phyloP scores from a whole-genome alignment of 2,329 filamentous ascomycete species.

The Didymella arachidicola region DNA sequence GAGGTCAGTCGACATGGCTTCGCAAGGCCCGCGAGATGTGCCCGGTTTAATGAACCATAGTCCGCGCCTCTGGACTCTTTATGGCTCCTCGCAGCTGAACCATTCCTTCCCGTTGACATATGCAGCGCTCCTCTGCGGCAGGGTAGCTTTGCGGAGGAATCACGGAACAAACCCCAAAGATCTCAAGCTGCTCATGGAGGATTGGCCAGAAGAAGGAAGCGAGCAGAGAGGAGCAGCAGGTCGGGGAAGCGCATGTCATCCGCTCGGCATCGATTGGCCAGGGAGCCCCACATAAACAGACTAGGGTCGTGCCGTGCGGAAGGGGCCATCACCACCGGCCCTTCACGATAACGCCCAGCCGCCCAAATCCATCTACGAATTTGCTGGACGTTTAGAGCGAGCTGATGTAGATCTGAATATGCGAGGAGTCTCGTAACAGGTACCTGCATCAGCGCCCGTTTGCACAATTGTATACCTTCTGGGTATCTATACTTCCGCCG shows the following conservation, averaged over 20 bases:
- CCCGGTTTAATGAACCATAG: not conserved
- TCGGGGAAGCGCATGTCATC: not conserved
- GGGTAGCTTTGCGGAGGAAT: not conserved
- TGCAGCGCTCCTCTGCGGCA: not conserved
- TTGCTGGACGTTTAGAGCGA: not conserved
- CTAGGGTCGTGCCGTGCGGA: not conserved
- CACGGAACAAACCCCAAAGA: not conserved
- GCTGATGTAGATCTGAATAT: not conserved
- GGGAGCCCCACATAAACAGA: not conserved
- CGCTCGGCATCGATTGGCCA: not conserved
- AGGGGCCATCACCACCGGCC: not conserved
- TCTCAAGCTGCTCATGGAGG: not conserved
- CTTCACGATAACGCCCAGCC: not conserved
- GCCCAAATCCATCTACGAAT: not conserved
- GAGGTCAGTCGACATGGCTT: not conserved
- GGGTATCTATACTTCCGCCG: not conserved
- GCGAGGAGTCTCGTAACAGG: not conserved
- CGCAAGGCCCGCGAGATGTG: conserved; percentile 6
- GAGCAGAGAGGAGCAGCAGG: not conserved
- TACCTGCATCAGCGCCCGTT: not conserved
- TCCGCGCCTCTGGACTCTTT: not conserved
- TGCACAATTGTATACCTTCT: not conserved
- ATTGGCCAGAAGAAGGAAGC: not conserved
- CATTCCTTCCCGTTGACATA: not conserved
- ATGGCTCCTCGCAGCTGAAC: not conserved